Evolutionary conservation across 306 rosid genomes (phyloP).

Genomic region (Cucumis sativus): DNA sequence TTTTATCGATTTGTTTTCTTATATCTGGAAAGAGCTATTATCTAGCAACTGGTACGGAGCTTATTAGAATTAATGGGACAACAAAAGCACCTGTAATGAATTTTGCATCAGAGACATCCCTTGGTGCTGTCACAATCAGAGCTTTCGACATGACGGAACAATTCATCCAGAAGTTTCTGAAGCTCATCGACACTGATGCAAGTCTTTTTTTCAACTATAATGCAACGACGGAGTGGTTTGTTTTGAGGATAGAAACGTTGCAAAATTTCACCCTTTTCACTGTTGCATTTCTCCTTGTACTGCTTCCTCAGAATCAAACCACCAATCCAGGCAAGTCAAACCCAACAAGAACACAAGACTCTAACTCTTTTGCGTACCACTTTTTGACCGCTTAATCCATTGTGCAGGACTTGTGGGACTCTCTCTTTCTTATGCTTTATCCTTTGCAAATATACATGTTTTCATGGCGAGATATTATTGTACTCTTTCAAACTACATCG

Average conservation of each 20-base stretch:
- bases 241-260: conserved; percentile 53
- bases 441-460: conserved; percentile 24
- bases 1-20: not conserved
- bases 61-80: conserved; percentile 75
- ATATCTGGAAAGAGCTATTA: conserved; percentile 39
- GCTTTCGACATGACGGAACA: conserved; percentile 40
- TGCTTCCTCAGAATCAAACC: conserved; percentile 45
- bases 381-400: not conserved
- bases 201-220: conserved; percentile 50
- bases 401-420: conserved; percentile 65
- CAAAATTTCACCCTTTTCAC: conserved; percentile 55
- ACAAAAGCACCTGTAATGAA: conserved; percentile 84
- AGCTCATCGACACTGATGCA: conserved; percentile 63
- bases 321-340: conserved; percentile 37
- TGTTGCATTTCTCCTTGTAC: conserved; percentile 42
- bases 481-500: conserved; percentile 38
- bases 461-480: conserved; percentile 41
- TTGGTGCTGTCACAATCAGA: conserved; percentile 69
- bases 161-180: conserved; percentile 41
- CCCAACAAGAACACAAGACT: not conserved
- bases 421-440: conserved; percentile 61
- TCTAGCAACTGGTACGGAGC: conserved; percentile 62
- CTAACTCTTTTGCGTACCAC: not conserved
- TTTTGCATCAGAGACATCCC: conserved; percentile 65
- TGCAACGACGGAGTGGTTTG: conserved; percentile 51